phyloP scores from a whole-genome alignment of 768 basidiomycete genomes.

The Boletus barrowsii region DNA sequence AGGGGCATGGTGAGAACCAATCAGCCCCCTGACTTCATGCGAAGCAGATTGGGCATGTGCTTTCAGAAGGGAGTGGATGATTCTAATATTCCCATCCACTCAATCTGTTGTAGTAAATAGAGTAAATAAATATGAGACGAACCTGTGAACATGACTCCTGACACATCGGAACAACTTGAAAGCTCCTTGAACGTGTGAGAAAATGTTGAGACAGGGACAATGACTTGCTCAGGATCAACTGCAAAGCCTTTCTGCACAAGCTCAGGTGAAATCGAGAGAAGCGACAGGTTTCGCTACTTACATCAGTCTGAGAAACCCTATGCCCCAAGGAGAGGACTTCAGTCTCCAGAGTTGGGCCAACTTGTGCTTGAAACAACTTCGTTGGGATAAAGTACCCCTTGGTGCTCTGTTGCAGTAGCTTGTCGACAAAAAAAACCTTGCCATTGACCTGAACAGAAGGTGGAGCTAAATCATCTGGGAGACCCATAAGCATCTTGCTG shows the following conservation, averaged over 20 bases:
- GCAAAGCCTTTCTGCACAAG: background rate
- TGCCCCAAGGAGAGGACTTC: too few species aligned
- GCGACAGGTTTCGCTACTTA: background rate
- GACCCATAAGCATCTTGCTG: background rate
- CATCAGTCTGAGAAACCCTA: too few species aligned
- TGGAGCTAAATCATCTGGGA: background rate
- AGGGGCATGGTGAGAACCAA: constrained; percentile 13
- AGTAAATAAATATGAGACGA: background rate
- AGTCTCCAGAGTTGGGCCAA: too few species aligned
- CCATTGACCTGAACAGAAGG: too few species aligned
- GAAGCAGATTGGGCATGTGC: background rate
- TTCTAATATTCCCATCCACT: background rate
- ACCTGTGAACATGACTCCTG: background rate
- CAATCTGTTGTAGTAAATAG: background rate
- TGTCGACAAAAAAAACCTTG: too few species aligned
- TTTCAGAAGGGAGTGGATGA: too few species aligned
- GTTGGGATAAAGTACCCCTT: too few species aligned
- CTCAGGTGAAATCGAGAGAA: background rate
- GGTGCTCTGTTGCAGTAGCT: too few species aligned
- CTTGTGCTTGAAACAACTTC: too few species aligned
- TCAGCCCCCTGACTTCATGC: background rate
- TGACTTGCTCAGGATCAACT: background rate
- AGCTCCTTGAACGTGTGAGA: background rate
- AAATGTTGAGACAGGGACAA: background rate
- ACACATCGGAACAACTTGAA: background rate